Evolutionary conservation across 305 asterid species (phyloP).

Genomic region (Fraxinus velutina): DNA sequence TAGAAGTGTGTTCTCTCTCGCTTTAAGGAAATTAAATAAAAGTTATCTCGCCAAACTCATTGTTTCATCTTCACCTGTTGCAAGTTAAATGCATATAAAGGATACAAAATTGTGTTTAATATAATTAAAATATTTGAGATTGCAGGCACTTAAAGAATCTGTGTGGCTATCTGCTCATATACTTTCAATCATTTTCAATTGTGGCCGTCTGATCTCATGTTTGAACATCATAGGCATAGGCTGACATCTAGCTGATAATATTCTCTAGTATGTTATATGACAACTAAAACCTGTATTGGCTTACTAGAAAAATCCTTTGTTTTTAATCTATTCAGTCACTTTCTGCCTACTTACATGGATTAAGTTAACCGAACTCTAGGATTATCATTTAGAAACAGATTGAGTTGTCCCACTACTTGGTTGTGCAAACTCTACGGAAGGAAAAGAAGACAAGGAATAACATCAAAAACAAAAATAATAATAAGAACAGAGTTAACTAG

Average conservation of each 20-base stretch:
- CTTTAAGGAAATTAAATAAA: neutral
- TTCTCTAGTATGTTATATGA: neutral
- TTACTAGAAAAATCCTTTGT: neutral
- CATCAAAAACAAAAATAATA: neutral
- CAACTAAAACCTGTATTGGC: neutral
- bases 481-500: neutral
- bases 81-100: neutral
- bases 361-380: neutral
- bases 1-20: neutral
- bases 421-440: neutral
- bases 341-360: neutral
- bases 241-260: neutral
- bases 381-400: neutral
- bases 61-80: neutral
- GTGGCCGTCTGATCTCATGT: neutral
- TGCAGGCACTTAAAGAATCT: neutral
- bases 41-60: neutral
- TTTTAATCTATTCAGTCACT: neutral
- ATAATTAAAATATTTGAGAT: neutral
- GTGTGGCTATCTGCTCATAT: neutral
- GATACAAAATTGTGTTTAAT: neutral
- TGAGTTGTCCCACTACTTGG: neutral
- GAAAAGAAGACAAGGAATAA: neutral
- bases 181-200: neutral
- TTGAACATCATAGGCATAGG: neutral